phyloP scores from a whole-genome alignment of 768 basidiomycete genomes.

The Tricholoma matsutake region DNA sequence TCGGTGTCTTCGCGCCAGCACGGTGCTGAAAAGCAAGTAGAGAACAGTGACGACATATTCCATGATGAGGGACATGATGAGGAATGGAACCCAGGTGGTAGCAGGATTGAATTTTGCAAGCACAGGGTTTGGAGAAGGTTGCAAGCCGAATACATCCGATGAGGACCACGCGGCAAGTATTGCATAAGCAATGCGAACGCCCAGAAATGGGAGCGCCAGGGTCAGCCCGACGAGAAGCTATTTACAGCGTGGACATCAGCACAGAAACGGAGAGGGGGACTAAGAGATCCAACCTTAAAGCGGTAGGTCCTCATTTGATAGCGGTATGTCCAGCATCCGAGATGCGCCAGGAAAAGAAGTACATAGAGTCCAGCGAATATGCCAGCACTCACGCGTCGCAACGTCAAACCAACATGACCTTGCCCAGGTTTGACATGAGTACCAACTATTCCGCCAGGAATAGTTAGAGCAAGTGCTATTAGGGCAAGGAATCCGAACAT shows the following conservation, averaged over 20 bases:
- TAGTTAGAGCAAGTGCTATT: constrained; percentile 37
- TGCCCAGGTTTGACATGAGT: constrained; percentile 32
- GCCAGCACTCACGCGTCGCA: constrained; percentile 42
- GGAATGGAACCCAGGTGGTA: constrained; percentile 57
- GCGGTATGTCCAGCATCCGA: constrained; percentile 44
- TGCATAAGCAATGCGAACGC: constrained; percentile 53
- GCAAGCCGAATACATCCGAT: constrained; percentile 37
- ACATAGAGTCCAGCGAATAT: constrained; percentile 42
- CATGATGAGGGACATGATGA: constrained; percentile 58
- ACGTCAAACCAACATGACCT: constrained; percentile 31
- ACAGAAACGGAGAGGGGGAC: not conserved
- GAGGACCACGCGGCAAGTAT: constrained; percentile 60
- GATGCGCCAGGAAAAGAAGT: constrained; percentile 35
- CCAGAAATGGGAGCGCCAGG: constrained; percentile 57
- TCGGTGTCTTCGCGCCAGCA: constrained; percentile 34
- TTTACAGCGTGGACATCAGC: constrained; percentile 2
- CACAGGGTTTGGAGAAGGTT: constrained; percentile 35
- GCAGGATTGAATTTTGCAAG: constrained; percentile 56
- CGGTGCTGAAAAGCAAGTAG: constrained; percentile 45
- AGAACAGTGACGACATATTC: constrained; percentile 51
- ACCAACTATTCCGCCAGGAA: constrained; percentile 47
- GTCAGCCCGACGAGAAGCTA: constrained; percentile 58
- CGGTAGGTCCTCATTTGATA: constrained; percentile 46
- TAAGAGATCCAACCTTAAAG: constrained; percentile 34
- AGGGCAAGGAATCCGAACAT: constrained; percentile 34